phyloP scores from a whole-genome alignment of 768 basidiomycete genomes.

The Cytidiella melzeri region DNA sequence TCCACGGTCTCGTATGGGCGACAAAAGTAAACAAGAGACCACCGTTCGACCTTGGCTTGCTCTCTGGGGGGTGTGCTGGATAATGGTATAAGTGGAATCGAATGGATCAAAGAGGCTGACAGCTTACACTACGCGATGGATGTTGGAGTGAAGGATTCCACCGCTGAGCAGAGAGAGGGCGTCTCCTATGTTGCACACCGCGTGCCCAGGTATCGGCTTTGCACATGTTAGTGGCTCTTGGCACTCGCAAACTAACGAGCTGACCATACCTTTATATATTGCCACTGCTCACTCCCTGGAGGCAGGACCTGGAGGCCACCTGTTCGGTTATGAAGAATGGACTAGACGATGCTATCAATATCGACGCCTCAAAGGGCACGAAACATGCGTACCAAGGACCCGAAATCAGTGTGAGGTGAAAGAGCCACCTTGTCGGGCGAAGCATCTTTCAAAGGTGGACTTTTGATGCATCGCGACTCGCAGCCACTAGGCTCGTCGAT shows the following conservation, averaged over 20 bases:
- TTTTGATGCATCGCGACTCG: slow-evolving; percentile 28
- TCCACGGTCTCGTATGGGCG: slow-evolving; percentile 49
- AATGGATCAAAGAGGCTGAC: not conserved
- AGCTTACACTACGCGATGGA: slow-evolving; percentile 54
- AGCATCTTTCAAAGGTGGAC: slow-evolving; percentile 15
- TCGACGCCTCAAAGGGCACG: too few species aligned
- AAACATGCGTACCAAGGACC: slow-evolving; percentile 18
- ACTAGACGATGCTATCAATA: slow-evolving; percentile 34
- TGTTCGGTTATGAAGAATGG: slow-evolving; percentile 63
- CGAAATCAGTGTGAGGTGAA: slow-evolving; percentile 30
- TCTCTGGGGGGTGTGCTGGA: slow-evolving; percentile 47
- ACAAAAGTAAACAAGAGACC: slow-evolving; percentile 67
- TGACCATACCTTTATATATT: slow-evolving; percentile 50
- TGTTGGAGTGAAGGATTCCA: slow-evolving; percentile 59
- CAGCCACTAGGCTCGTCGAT: slow-evolving; percentile 22
- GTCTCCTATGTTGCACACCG: slow-evolving; percentile 40
- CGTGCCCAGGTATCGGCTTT: slow-evolving; percentile 28
- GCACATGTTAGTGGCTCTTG: too few species aligned
- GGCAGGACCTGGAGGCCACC: slow-evolving; percentile 67
- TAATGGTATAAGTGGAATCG: not conserved
- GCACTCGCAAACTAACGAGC: too few species aligned
- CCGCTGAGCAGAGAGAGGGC: slow-evolving; percentile 57
- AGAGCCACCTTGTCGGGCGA: slow-evolving; percentile 20
- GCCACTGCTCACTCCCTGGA: slow-evolving; percentile 56
- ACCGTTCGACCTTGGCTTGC: slow-evolving; percentile 50